Percentiles rank a stretch among this genome's conserved stretches.
Evolutionary conservation across 2,329 filamentous ascomycete species (phyloP).

Genomic region (Chaetomiaceae sp.): DNA sequence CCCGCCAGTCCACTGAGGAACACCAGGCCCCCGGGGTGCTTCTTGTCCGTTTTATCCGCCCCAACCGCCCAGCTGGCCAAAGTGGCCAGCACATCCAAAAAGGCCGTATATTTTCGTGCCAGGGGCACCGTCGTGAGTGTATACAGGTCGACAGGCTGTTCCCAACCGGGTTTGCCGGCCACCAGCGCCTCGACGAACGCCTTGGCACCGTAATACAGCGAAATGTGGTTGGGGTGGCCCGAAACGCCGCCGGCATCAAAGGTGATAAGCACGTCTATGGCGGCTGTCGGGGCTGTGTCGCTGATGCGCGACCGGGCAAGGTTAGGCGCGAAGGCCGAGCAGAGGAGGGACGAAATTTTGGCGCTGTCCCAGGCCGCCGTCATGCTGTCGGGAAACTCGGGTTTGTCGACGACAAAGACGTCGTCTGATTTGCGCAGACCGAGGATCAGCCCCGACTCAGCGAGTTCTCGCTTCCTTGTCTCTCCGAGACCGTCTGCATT

Average conservation of each 20-base stretch:
- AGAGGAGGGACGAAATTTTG: slow-evolving; percentile 66
- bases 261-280: slow-evolving; percentile 80
- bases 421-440: slow-evolving; percentile 73
- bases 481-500: slow-evolving; percentile 84
- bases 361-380: slow-evolving; percentile 67
- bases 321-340: slow-evolving; percentile 68
- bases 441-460: slow-evolving; percentile 71
- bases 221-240: slow-evolving; percentile 88
- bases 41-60: slow-evolving; percentile 33
- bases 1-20: slow-evolving; percentile 60
- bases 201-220: slow-evolving; percentile 76
- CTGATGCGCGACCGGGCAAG: slow-evolving; percentile 36
- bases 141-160: slow-evolving; percentile 77
- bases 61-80: slow-evolving; percentile 52
- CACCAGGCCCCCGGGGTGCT: slow-evolving; percentile 46
- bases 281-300: slow-evolving; percentile 40
- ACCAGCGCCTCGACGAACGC: slow-evolving; percentile 66
- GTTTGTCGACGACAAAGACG: slow-evolving; percentile 78
- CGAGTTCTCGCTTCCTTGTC: slow-evolving; percentile 75
- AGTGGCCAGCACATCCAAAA: slow-evolving; percentile 73
- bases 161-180: slow-evolving; percentile 58
- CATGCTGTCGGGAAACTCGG: slow-evolving; percentile 88
- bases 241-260: slow-evolving; percentile 84
- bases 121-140: slow-evolving; percentile 71
- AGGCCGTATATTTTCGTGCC: slow-evolving; percentile 72